Conservation (phyloP, 2,329 filamentous ascomycete genomes). For the Paracoccidioides lutzii region DNA sequence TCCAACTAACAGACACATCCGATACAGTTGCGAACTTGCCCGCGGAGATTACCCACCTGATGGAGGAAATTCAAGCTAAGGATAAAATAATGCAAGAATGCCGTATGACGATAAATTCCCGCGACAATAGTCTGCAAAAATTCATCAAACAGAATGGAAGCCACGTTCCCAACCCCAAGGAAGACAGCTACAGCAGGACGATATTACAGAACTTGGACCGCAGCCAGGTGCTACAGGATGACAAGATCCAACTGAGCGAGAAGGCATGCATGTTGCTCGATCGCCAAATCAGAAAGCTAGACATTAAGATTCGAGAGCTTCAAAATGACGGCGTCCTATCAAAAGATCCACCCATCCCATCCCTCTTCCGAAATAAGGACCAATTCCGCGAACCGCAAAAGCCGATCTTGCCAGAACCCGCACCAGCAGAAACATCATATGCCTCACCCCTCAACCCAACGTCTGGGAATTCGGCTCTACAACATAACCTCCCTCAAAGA, state of each 20-base stretch:
- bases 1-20: conserved; percentile 5
- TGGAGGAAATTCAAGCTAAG: conserved; percentile 55
- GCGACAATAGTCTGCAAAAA: conserved; percentile 51
- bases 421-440: conserved; percentile 30
- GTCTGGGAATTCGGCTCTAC: conserved; percentile 42
- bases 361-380: conserved; percentile 37
- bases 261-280: conserved; percentile 49
- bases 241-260: conserved; percentile 48
- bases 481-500: conserved; percentile 40
- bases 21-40: conserved; percentile 42
- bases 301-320: conserved; percentile 48
- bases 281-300: conserved; percentile 50
- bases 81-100: conserved; percentile 48
- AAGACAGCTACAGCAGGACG: conserved; percentile 46
- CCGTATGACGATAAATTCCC: conserved; percentile 42
- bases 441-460: conserved; percentile 40
- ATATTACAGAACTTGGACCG: conserved; percentile 47
- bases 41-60: conserved; percentile 51
- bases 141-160: conserved; percentile 52
- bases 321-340: conserved; percentile 47
- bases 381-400: conserved; percentile 34
- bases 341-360: conserved; percentile 47
- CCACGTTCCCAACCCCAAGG: conserved; percentile 49
- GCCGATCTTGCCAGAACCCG: conserved; percentile 37
- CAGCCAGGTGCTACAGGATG: conserved; percentile 45